Base-by-base conservation (phyloP, 2,329 filamentous ascomycete species). In the Colletotrichum nymphaeae region DNA sequence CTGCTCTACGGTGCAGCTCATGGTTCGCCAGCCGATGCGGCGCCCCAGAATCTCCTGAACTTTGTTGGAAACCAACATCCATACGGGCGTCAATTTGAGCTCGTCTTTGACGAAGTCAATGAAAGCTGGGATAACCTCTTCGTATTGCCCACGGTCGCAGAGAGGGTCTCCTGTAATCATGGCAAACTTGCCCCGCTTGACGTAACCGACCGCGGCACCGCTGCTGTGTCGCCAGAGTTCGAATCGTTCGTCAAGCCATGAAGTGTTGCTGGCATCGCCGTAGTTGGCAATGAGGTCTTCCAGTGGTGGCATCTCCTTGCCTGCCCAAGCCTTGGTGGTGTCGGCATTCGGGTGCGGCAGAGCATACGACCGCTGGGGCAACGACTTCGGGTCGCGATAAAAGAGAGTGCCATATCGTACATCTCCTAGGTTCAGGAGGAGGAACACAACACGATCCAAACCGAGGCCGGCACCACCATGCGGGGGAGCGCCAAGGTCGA, bases 271-370 rank as follows among this genome's bases (percentile, higher is more conserved):
- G 2, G 95, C 95, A 82, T 98, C 95, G 75, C 95, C 95, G 77
- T 98, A 98, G 82, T 98, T 98, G 79, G 95, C 95, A 81, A 98
- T 95, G 55, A 98, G 91, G 80, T 97, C 93, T 80, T 95, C 94
- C 5, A 98, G 81, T 0, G 94, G 88, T 64, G 95, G 95, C 67
- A 93, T 86, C 63, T 92, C 87, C 24, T 52, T 63, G 11, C 68
- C 68, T 6, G 63, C 68, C 68, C 63, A 72, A 14, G 56, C 56
- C 76, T 85, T 84, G 14, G 84, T 88, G 0, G 95, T 98, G 79
- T 95, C 95, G 7, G 95, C 93, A 76, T 97, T 94, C 4, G 95
- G 94, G 80, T 98, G 95, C 4, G 94, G 91, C n/a, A 98, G 87
- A 75, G 89, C 85, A 67, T 90, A 87, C 1, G 68, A 63, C 76